Evolutionary conservation across 2,329 filamentous ascomycete genomes (phyloP), one percentile per base, ranked within the genome.

Genomic region (Rhynchosporium secalis): DNA sequence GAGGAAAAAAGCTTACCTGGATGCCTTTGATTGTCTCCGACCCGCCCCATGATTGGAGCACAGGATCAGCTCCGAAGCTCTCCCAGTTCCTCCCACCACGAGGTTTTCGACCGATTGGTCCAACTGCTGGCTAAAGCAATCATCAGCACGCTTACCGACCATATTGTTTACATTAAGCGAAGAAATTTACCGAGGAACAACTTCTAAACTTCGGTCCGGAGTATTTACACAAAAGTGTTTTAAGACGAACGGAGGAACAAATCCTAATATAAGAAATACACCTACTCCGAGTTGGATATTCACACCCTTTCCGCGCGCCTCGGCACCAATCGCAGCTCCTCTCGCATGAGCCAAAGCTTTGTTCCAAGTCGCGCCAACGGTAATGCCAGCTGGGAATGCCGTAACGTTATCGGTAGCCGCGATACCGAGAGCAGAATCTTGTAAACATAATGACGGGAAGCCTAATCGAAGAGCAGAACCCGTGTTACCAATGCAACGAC

Each of bases 301-400:
- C 46, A 87, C 81, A 2, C 90, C 90, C 72, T 92, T 92, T 1
- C 87, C 88, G 20, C 86, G 83, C 60, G 88, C 87, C 72, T 93
- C 90, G 67, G 86, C 78, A 28, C 89, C 89, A 5, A 92, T 77
- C 2, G 86, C 89, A 13, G 85, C 82, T 2, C 84, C 89, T 33
- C 89, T 83, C 57, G 83, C 79, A 66, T 88, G 87, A 75, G 92
- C 87, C 56, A 92, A 77, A 15, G 83, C 78, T 76, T 91, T 92
- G 75, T 89, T 87, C 72, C 86, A 92, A 0, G 90, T 92, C 2
- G 89, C 88, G 20, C 88, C 90, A 1, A 83, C 83, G 0, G 88
- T 92, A 68, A 94, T 90, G n/a, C 90, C 90, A 8, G 89, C 83
- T 0, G 91, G 90, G 69, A 94, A 95, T 0, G 86, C 89, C 0